Conservation (phyloP, 805 yeast species). For the Starmerella etchellsii region DNA sequence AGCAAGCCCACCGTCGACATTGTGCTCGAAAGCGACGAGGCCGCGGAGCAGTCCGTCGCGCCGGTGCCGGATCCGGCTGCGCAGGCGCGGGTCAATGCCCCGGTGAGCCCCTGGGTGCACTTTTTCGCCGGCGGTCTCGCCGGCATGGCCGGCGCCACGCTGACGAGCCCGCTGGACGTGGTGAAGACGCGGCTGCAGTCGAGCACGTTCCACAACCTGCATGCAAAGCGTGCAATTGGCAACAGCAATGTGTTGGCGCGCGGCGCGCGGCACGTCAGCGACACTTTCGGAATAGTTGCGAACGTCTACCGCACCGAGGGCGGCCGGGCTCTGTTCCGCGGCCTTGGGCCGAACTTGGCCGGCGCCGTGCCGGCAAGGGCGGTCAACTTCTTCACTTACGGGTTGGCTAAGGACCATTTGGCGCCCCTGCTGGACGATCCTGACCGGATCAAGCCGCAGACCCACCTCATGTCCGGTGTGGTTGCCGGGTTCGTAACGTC, state of each 20-base stretch:
- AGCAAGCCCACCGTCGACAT: slow-evolving; percentile 5
- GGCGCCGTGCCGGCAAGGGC: slow-evolving; percentile 98
- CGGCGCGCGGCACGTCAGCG: slow-evolving; percentile 62
- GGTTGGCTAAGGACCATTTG: slow-evolving; percentile 75
- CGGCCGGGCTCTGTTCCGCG: slow-evolving; percentile 73
- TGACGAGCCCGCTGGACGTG: slow-evolving; percentile 90
- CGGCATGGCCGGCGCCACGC: slow-evolving; percentile 95
- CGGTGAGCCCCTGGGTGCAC: slow-evolving; percentile 38
- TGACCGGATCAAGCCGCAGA: slow-evolving; percentile 58
- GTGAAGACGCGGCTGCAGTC: slow-evolving; percentile 92
- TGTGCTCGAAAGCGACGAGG: slow-evolving; percentile 14
- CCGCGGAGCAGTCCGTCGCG: slow-evolving; percentile 14
- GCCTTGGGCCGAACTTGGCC: slow-evolving; percentile 89
- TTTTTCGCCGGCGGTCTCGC: slow-evolving; percentile 49
- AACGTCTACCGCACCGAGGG: slow-evolving; percentile 70
- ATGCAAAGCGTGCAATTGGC: neutral
- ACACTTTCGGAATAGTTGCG: slow-evolving; percentile 61
- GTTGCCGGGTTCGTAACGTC: slow-evolving; percentile 89
- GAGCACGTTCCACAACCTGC: slow-evolving; percentile 45
- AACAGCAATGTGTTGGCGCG: slow-evolving; percentile 23
- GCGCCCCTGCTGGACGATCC: slow-evolving; percentile 56
- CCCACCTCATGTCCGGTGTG: slow-evolving; percentile 77
- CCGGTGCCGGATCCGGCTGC: slow-evolving; percentile 2
- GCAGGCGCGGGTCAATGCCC: neutral
- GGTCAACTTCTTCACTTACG: slow-evolving; percentile 90